Evolutionary conservation across 202 grass and related monocot species (phyloP), one percentile per base, ranked within the genome.

Genomic region (Setaria italica): DNA sequence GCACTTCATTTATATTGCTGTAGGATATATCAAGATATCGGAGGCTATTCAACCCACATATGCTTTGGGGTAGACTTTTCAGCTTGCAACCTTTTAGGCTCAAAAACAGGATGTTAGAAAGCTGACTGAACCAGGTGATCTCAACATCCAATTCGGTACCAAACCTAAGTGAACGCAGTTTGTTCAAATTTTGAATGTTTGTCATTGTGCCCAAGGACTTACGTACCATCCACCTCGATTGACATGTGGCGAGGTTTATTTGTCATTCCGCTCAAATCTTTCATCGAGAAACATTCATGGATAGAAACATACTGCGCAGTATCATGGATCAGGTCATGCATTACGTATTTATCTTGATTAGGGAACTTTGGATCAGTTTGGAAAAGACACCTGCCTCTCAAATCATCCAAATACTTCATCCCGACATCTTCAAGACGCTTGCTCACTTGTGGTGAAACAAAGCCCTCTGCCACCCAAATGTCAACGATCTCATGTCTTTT

Each of bases 321-420:
- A 76, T 86, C 88, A 82, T 82, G 83, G 46, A 90, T 86, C 77
- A 86, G 54, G 33, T 89, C 88, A 37, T 89, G 74, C 41, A 82
- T 90, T 21, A 86, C 72, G 50, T 83, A 90, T 59, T 53, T 54
- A 85, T 32, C 12, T 25, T 51, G 4, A 11, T 64, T 5, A 11
- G 21, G 37, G 25, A 45, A 72, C 30, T 56, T 65, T 13, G 50
- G 70, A 55, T 85, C 53, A 25, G 59, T 9, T 17, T 89, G 80
- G 55, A 87, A 83, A 47, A 86, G 57, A 50, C 77, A 92, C 21
- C 78, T 78, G 37, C 47, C 35, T 42, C 76, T 67, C 39, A 89
- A 73, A 19, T 85, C 86, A 37, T 92, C 70, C 54, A 89, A 65
- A 50, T 85, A 85, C 14, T 19, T 50, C 12, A 17, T 71, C 9